Base-by-base conservation (phyloP, 495 filamentous ascomycete genomes). In the Trypethelium eluteriae region DNA sequence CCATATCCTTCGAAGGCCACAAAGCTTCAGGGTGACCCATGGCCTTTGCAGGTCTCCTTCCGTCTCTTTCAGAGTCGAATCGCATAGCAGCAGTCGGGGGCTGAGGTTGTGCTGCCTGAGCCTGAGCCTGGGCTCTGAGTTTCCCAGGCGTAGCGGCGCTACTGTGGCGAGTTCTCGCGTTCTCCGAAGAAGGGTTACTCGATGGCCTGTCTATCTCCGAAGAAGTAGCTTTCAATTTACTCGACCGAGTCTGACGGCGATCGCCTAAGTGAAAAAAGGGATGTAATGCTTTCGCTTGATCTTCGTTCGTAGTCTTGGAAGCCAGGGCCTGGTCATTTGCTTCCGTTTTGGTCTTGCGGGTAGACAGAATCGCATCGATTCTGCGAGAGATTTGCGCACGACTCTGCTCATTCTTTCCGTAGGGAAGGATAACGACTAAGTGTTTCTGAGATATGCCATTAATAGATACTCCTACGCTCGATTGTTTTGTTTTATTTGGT, bases 201-300 rank as follows among this genome's bases (percentile, higher is more conserved):
- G 62, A 5, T 25, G 25, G 25, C 25, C 25, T 25, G 25, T 25
- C 25, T 47, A 11, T 34, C n/a, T 63, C 18, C 16, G 38, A 41
- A 3, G 38, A n/a, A 41, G 3, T 14, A 44, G 41, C 18, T 39
- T 39, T 10, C n/a, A 7, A 25, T 9, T 34, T n/a, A 16, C 12
- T 39, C 25, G 38, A 18, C 39, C 14, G 41, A 47, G 62, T n/a
- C 14, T 66, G 49, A 10, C 49, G 14, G n/a, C 69, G 1, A 66
- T 83, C 84, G 5, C 79, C 81, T 4, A 32, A 32, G 2, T 81
- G 63, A 72, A 96, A 96, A 72, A 96, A 96, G 0, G 92, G 92
- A 77, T 96, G 92, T 0, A 89, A 88, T 2, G 83, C 67, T 71
- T 90, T 95, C 34, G 76, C 64, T 39, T 83, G 76, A 39, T 74